A percentile compares a stretch with the other conserved stretches of the same genome.
Conservation (phyloP, 2,329 filamentous ascomycete species). For the Cytospora leucostoma region DNA sequence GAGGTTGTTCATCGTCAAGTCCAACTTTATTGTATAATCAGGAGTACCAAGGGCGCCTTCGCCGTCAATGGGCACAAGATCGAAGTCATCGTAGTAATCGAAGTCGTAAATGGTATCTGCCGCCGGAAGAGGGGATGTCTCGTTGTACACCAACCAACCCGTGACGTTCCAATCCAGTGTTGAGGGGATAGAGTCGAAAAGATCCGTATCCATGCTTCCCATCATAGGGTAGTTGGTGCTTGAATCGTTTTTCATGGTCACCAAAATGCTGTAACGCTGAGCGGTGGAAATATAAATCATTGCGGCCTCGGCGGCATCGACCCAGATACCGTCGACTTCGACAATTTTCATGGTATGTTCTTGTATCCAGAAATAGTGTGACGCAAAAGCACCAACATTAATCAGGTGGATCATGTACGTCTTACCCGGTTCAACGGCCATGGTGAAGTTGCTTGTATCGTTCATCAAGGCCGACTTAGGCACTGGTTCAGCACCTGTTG, state of each 20-base stretch:
- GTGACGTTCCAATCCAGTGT: slow-evolving; percentile 69
- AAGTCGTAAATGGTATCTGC: slow-evolving; percentile 49
- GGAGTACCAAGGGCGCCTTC: slow-evolving; percentile 61
- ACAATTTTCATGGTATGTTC: slow-evolving; percentile 68
- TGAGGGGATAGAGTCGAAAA: slow-evolving; percentile 70
- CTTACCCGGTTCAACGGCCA: slow-evolving; percentile 64
- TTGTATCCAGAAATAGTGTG: slow-evolving; percentile 68
- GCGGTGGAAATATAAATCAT: slow-evolving; percentile 68
- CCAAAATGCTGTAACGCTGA: slow-evolving; percentile 64
- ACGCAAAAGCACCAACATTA: slow-evolving; percentile 72
- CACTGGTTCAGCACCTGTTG: slow-evolving; percentile 63
- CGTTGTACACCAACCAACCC: slow-evolving; percentile 64
- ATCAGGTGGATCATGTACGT: slow-evolving; percentile 74
- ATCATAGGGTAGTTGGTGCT: slow-evolving; percentile 67
- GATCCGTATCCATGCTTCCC: slow-evolving; percentile 65
- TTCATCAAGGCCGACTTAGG: slow-evolving; percentile 72
- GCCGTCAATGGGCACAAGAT: slow-evolving; percentile 68
- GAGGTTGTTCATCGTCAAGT: slow-evolving; percentile 67
- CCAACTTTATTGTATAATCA: slow-evolving; percentile 63
- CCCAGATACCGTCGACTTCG: slow-evolving; percentile 73
- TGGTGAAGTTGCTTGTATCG: slow-evolving; percentile 62
- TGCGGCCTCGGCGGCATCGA: slow-evolving; percentile 58
- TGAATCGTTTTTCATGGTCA: slow-evolving; percentile 65
- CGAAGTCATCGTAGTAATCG: slow-evolving; percentile 72
- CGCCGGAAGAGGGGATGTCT: slow-evolving; percentile 45